Conservation (phyloP, 1,284 basidiomycete genomes). For the Cystobasidium pallidum region DNA sequence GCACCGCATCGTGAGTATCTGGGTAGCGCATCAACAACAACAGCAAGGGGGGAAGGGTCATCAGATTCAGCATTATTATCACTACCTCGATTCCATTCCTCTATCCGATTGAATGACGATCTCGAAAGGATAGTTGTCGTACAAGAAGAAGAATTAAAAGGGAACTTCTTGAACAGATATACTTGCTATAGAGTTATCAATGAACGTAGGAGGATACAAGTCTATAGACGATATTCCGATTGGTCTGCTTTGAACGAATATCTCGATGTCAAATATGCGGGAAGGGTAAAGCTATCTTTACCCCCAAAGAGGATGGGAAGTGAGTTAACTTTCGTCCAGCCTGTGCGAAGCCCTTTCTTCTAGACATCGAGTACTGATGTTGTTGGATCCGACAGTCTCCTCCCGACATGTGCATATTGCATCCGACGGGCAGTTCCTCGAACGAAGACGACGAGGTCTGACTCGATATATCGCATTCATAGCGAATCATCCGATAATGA, state of each 20-base stretch:
- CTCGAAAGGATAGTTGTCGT: conserved; percentile 21
- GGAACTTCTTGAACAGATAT: conserved; percentile 36
- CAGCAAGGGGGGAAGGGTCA: not conserved
- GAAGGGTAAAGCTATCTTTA: conserved; percentile 81
- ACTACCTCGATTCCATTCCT: conserved; percentile 8
- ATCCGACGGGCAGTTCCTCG: conserved; percentile 85
- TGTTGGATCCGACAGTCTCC: no score
- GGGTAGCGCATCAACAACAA: not conserved
- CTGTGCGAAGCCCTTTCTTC: no score
- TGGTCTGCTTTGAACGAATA: conserved; percentile 86
- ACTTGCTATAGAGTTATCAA: conserved; percentile 31
- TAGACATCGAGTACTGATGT: no score
- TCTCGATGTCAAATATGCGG: conserved; percentile 74
- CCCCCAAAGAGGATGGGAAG: conserved; percentile 89
- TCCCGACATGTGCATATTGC: conserved; percentile 43
- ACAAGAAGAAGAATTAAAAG: conserved; percentile 26
- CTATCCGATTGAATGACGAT: not conserved
- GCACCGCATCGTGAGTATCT: no score
- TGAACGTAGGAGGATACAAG: conserved; percentile 50
- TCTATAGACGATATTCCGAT: conserved; percentile 72
- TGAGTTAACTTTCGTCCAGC: conserved; percentile 58
- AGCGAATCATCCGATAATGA: conserved; percentile 86
- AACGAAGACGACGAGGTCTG: conserved; percentile 86
- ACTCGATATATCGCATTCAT: conserved; percentile 76
- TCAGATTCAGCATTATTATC: conserved; percentile 1